Evolutionary conservation across 2,329 filamentous ascomycete genomes (phyloP).

Genomic region (Rugonectria rugulosa): DNA sequence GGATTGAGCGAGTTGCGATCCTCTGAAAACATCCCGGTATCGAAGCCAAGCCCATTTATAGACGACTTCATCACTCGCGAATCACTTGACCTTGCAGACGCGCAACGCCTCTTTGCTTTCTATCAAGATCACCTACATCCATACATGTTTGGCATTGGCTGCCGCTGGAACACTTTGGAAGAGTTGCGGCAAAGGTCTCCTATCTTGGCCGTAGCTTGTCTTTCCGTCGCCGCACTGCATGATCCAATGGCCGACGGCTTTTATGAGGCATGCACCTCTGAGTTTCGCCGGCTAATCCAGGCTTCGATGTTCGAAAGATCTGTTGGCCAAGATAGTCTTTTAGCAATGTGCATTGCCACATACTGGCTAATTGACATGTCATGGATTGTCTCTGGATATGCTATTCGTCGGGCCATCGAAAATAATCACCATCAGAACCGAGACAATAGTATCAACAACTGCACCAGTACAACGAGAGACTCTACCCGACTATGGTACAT

Average conservation of each 20-base stretch:
- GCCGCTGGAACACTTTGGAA: slow-evolving; percentile 55
- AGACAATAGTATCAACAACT: slow-evolving; percentile 43
- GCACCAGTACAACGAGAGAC: slow-evolving; percentile 54
- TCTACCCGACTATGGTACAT: slow-evolving; percentile 66
- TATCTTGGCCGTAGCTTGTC: slow-evolving; percentile 61
- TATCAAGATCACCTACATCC: slow-evolving; percentile 59
- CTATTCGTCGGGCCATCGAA: slow-evolving; percentile 56
- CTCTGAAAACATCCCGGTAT: slow-evolving; percentile 26
- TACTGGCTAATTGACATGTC: slow-evolving; percentile 70
- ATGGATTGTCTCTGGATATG: slow-evolving; percentile 66
- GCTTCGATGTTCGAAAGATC: slow-evolving; percentile 48
- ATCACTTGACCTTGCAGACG: slow-evolving; percentile 52
- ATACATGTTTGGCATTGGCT: slow-evolving; percentile 58
- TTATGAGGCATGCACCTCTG: slow-evolving; percentile 60
- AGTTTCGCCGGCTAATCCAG: slow-evolving; percentile 63
- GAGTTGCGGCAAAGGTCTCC: slow-evolving; percentile 62
- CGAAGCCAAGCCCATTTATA: slow-evolving; percentile 1
- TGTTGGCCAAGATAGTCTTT: slow-evolving; percentile 57
- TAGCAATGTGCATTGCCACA: slow-evolving; percentile 66
- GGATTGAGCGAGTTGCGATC: slow-evolving; percentile 44
- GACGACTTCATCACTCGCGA: slow-evolving; percentile 48
- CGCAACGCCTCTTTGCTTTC: slow-evolving; percentile 57
- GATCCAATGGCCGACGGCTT: slow-evolving; percentile 60
- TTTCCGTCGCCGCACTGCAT: slow-evolving; percentile 66
- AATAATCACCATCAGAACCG: slow-evolving; percentile 51